Evolutionary conservation across 257 asterid species (phyloP).

Genomic region (Sherardia arvensis): DNA sequence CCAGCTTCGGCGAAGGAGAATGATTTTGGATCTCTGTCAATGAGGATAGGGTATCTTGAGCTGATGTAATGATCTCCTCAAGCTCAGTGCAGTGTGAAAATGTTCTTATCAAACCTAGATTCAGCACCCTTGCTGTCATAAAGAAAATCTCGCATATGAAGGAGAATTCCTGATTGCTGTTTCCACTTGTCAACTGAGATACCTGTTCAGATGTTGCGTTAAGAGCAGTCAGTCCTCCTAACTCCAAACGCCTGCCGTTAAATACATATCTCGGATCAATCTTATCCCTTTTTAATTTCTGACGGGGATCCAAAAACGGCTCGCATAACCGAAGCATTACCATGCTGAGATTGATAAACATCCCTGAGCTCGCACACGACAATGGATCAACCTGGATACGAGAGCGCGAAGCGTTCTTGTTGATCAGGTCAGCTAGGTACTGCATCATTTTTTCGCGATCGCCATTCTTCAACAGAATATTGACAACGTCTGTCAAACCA

Average conservation of each 20-base stretch:
- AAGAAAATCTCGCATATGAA: conserved; percentile 96
- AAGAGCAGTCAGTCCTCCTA: conserved; percentile 86
- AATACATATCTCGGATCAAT: conserved; percentile 78
- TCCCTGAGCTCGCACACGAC: conserved; percentile 92
- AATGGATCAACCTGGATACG: conserved; percentile 91
- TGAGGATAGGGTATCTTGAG: conserved; percentile 63
- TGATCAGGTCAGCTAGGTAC: conserved; percentile 78
- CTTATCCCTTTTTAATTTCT: conserved; percentile 75
- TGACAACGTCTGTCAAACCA: conserved; percentile 66
- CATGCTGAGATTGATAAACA: conserved; percentile 89
- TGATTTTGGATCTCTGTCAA: conserved; percentile 64
- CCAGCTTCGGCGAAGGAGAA: conserved; percentile 56
- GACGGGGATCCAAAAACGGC: conserved; percentile 74
- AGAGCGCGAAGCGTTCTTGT: conserved; percentile 84
- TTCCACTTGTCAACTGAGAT: conserved; percentile 55
- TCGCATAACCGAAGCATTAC: conserved; percentile 90
- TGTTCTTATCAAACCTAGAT: conserved; percentile 84
- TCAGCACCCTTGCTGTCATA: conserved; percentile 95
- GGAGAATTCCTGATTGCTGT: conserved; percentile 46
- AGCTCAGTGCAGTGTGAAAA: conserved; percentile 85
- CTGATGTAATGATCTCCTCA: conserved; percentile 69
- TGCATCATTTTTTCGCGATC: conserved; percentile 77
- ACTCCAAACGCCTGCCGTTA: conserved; percentile 51
- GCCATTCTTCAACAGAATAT: conserved; percentile 59
- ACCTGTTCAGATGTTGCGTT: conserved; percentile 96